Conservation (phyloP, 164 flowering plant genomes). For the Tetrastigma voinierianum region DNA sequence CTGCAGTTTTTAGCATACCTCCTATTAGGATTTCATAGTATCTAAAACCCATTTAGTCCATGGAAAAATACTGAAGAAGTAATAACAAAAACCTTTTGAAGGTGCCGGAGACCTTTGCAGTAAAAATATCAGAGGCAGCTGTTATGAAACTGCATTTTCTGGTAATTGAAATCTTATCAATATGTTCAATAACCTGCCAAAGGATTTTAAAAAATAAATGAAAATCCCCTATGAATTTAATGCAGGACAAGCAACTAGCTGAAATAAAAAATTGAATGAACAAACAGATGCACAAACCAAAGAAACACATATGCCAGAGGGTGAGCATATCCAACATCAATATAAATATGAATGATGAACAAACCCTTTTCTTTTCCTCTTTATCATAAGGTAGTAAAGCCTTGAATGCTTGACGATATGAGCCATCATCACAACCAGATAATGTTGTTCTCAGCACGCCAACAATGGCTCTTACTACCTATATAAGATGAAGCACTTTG, state of each 20-base stretch:
- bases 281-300: not conserved
- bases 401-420: slow-evolving; percentile 82
- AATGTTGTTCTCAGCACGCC: slow-evolving; percentile 77
- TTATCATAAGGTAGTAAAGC: slow-evolving; percentile 76
- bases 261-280: slow-evolving; percentile 2
- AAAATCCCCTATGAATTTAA: not conserved
- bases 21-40: not conserved
- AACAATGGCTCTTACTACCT: slow-evolving; percentile 75
- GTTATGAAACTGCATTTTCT: slow-evolving; percentile 77
- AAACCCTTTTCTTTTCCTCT: slow-evolving; percentile 84
- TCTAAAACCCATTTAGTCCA: not conserved
- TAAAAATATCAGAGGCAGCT: slow-evolving; percentile 75
- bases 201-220: not conserved
- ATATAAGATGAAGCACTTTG: slow-evolving; percentile 13
- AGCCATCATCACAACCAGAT: slow-evolving; percentile 75
- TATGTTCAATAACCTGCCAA: slow-evolving; percentile 71
- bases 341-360: slow-evolving; percentile 1
- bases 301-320: not conserved
- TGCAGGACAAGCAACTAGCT: not conserved
- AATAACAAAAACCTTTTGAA: slow-evolving; percentile 68
- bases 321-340: not conserved
- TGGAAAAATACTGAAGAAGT: not conserved
- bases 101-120: slow-evolving; percentile 90
- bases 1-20: not conserved
- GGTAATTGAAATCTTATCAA: slow-evolving; percentile 66